Evolutionary conservation across 257 asterid genomes (phyloP).

Genomic region (Jacaranda mimosifolia): DNA sequence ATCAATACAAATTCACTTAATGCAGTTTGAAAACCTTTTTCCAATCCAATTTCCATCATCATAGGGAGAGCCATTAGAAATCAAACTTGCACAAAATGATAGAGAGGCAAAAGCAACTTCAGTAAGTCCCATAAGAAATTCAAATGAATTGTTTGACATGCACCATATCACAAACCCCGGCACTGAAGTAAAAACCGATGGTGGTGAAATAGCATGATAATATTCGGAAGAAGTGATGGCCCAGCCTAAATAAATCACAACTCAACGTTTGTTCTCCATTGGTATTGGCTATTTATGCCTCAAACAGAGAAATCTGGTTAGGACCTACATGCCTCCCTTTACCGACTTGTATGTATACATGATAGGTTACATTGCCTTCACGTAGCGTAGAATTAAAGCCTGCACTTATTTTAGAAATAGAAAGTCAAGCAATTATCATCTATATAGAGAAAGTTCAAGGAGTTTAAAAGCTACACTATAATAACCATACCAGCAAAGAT

Average conservation of each 20-base stretch:
- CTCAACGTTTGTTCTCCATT: slow-evolving; percentile 54
- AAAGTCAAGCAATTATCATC: slow-evolving; percentile 5
- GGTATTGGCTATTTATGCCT: slow-evolving; percentile 54
- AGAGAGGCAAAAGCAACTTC: slow-evolving; percentile 55
- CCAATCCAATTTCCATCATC: slow-evolving; percentile 58
- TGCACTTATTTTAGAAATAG: slow-evolving; percentile 25
- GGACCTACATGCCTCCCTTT: slow-evolving; percentile 59
- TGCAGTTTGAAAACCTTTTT: slow-evolving; percentile 52
- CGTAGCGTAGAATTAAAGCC: slow-evolving; percentile 57
- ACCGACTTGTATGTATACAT: slow-evolving; percentile 59
- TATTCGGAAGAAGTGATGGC: slow-evolving; percentile 54
- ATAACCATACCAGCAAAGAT: slow-evolving; percentile 51
- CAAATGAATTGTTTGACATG: neutral
- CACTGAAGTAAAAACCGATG: slow-evolving; percentile 51
- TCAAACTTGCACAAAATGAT: slow-evolving; percentile 52
- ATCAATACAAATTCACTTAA: slow-evolving; percentile 51
- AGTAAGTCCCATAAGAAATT: neutral
- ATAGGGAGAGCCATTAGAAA: slow-evolving; percentile 55
- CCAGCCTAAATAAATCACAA: slow-evolving; percentile 52
- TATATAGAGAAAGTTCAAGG: no score
- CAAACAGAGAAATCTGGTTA: slow-evolving; percentile 53
- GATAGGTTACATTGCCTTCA: slow-evolving; percentile 56
- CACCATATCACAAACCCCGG: slow-evolving; percentile 40
- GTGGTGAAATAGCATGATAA: slow-evolving; percentile 54
- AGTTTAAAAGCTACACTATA: neutral